A percentile compares a stretch with the other conserved stretches of the same genome.
Evolutionary conservation across 495 filamentous ascomycete genomes (phyloP).

Genomic region (Cudoniella acicularis): DNA sequence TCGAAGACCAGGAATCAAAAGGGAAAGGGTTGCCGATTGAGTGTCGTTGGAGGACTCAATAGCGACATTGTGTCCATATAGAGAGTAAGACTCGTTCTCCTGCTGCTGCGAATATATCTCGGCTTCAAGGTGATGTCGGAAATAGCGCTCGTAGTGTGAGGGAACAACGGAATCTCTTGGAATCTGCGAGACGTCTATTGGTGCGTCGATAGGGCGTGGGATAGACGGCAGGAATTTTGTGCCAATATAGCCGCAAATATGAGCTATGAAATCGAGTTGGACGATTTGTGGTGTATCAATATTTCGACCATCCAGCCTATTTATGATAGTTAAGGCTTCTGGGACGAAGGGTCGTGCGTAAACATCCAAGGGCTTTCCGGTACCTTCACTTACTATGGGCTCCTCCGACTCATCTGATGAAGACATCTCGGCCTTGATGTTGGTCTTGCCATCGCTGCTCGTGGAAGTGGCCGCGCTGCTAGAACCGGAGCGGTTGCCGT

Average conservation of each 20-base stretch:
- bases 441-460: background rate
- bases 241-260: slow-evolving; percentile 1
- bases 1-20: slow-evolving; percentile 36
- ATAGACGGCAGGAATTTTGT: slow-evolving; percentile 7
- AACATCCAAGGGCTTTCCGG: slow-evolving; percentile 25
- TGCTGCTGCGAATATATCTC: slow-evolving; percentile 22
- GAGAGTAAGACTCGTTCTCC: slow-evolving; percentile 23
- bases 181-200: background rate
- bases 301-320: slow-evolving; percentile 15
- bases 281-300: slow-evolving; percentile 15
- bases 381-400: background rate
- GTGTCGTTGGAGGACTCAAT: background rate
- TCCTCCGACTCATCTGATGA: background rate
- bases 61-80: slow-evolving; percentile 20
- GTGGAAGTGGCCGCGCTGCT: slow-evolving; percentile 30
- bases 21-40: slow-evolving; percentile 8
- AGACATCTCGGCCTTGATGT: background rate
- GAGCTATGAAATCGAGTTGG: slow-evolving; percentile 7
- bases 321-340: slow-evolving; percentile 26
- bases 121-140: slow-evolving; percentile 17
- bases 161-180: background rate
- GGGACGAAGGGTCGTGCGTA: slow-evolving; percentile 36
- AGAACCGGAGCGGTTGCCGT: no score
- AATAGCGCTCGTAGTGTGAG: slow-evolving; percentile 19
- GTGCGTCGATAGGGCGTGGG: background rate